These are phyloP conservation scores for Excoecaria agallocha DNA, from an alignment of 345 rosid species.

Conservation along the genomic window DNA sequence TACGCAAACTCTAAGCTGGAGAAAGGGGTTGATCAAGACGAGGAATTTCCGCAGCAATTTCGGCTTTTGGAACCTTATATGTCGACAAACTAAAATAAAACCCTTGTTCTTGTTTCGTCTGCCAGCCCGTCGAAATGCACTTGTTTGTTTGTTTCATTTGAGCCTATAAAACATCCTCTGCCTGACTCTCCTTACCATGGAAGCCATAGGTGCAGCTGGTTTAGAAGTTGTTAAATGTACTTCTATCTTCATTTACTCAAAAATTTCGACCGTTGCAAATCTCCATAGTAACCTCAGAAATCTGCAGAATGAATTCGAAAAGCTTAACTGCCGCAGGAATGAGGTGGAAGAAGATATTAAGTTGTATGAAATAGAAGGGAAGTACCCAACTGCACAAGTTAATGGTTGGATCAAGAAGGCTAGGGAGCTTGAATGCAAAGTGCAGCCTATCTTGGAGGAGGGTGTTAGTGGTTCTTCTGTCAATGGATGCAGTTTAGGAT, in stretches of 20 bases:
- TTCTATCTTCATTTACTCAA: not conserved
- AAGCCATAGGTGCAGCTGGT: slow-evolving; percentile 15
- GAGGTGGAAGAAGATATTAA: slow-evolving; percentile 17
- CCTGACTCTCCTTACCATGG: slow-evolving; percentile 13
- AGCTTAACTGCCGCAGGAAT: slow-evolving; percentile 20
- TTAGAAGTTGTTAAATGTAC: slow-evolving; percentile 21
- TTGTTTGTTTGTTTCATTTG: not conserved
- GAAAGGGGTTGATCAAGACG: too few species aligned
- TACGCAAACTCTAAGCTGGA: not conserved
- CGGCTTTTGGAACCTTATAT: not conserved
- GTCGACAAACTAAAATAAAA: not conserved
- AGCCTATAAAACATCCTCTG: not conserved
- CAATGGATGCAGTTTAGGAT: not conserved
- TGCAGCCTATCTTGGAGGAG: slow-evolving; percentile 19
- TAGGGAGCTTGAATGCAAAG: slow-evolving; percentile 22
- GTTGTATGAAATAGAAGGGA: slow-evolving; percentile 32
- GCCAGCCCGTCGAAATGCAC: not conserved
- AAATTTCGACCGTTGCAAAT: slow-evolving; percentile 13
- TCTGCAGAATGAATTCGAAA: slow-evolving; percentile 19
- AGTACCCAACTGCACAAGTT: slow-evolving; percentile 19
- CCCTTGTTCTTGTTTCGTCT: not conserved
- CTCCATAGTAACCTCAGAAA: slow-evolving; percentile 12
- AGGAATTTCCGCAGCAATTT: not conserved
- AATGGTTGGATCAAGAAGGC: slow-evolving; percentile 27
- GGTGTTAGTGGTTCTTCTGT: not conserved